phyloP scores from a whole-genome alignment of 2,329 filamentous ascomycete species.

The Pseudogymnoascus sp. region DNA sequence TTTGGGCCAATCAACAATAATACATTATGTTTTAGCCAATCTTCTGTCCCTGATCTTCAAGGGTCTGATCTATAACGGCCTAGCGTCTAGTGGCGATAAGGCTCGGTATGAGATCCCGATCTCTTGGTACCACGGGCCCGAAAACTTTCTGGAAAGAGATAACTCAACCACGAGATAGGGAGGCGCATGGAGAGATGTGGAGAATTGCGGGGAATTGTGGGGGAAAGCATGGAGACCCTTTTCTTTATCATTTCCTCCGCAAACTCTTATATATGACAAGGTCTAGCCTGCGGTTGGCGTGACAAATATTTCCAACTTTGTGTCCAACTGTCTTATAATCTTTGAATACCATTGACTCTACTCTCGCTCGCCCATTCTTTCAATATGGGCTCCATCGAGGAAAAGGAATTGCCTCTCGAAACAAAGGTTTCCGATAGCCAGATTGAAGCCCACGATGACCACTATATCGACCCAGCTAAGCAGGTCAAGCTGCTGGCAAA shows the following conservation, averaged over 20 bases:
- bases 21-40: background rate
- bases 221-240: background rate
- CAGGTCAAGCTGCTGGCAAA: conserved; percentile 39
- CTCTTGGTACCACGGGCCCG: background rate
- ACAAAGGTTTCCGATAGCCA: conserved; percentile 7
- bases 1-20: background rate
- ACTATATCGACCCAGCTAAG: conserved; percentile 33
- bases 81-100: background rate
- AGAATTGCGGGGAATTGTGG: conserved; percentile 5
- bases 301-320: background rate
- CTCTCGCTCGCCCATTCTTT: background rate
- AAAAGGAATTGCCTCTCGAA: background rate
- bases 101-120: conserved; percentile 3
- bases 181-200: background rate
- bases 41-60: background rate
- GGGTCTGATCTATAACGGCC: background rate
- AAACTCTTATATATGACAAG: conserved; percentile 6
- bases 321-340: background rate
- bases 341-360: background rate
- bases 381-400: background rate
- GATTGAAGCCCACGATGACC: conserved; percentile 6
- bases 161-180: background rate
- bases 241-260: conserved; percentile 4
- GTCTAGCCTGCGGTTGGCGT: background rate
- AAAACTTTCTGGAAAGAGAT: background rate